phyloP scores from a whole-genome alignment of 1,284 basidiomycete species.

The Boletus hoseneyae region DNA sequence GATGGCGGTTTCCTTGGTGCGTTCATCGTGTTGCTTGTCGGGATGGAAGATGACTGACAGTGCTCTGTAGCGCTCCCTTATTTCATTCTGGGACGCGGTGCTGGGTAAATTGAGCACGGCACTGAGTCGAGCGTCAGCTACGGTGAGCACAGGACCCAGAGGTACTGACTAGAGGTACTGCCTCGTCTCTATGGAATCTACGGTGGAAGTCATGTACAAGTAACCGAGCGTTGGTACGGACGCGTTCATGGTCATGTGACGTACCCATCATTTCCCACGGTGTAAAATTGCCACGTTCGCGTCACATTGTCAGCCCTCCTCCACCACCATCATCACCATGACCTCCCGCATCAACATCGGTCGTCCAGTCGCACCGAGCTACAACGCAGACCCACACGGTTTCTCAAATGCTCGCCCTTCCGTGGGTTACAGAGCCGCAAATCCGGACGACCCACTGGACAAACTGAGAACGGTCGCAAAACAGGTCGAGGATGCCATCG shows the following conservation, averaged over 20 bases:
- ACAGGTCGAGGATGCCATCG: conserved; percentile 89
- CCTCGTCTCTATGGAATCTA: conserved; percentile 6
- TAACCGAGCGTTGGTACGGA: background rate
- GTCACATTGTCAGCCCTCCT: background rate
- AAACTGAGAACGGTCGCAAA: conserved; percentile 77
- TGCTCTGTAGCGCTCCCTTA: conserved; percentile 68
- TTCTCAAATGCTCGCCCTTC: conserved; percentile 65
- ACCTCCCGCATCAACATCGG: conserved; percentile 80
- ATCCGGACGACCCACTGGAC: conserved; percentile 81
- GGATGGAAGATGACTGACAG: conserved; percentile 83
- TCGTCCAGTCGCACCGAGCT: conserved; percentile 61
- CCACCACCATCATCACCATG: conserved; percentile 46
- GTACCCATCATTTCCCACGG: conserved; percentile 14
- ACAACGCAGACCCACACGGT: conserved; percentile 66
- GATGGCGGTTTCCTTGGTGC: conserved; percentile 56
- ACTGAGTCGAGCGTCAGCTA: conserved; percentile 27
- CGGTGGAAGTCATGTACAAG: background rate
- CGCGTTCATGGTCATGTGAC: conserved; percentile 23
- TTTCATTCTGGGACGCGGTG: conserved; percentile 61
- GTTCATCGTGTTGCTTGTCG: conserved; percentile 72
- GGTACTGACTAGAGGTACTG: conserved; percentile 26
- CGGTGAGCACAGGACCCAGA: background rate
- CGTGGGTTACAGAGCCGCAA: conserved; percentile 68
- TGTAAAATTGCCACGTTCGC: conserved; percentile 16
- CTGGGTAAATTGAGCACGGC: conserved; percentile 66